Percentiles rank a stretch among this genome's conserved stretches.
Conservation (phyloP, 2,329 filamentous ascomycete genomes). For the Lachnellula suecica region DNA sequence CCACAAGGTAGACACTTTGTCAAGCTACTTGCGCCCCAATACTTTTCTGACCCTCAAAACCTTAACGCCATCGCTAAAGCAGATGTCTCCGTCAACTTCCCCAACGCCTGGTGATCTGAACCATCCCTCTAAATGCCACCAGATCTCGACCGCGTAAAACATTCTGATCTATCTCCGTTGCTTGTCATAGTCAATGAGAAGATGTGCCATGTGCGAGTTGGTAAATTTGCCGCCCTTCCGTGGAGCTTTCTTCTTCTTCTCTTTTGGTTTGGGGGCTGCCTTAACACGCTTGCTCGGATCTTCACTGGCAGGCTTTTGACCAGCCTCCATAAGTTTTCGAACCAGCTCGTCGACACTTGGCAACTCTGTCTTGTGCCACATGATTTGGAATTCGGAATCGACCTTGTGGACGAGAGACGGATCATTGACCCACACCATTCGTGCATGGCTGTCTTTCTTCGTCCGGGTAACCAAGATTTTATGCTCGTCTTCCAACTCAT, state of each 20-base stretch:
- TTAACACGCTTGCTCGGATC: constrained; percentile 37
- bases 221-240: constrained; percentile 35
- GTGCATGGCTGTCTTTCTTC: constrained; percentile 86
- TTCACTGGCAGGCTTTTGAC: constrained; percentile 37
- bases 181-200: constrained; percentile 24
- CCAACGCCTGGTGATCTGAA: not conserved
- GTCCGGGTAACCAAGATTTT: constrained; percentile 83
- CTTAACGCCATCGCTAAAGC: constrained; percentile 11
- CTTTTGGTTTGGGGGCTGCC: constrained; percentile 33
- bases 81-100: not conserved
- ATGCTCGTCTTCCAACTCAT: constrained; percentile 73
- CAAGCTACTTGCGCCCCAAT: not conserved
- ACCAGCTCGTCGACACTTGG: constrained; percentile 50
- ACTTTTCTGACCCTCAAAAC: not conserved
- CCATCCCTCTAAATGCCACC: not conserved
- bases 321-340: constrained; percentile 38
- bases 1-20: not conserved
- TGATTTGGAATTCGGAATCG: constrained; percentile 77
- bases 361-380: constrained; percentile 80
- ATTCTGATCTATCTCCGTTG: not conserved
- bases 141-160: not conserved
- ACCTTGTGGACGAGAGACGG: constrained; percentile 72
- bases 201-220: constrained; percentile 36
- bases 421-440: constrained; percentile 88
- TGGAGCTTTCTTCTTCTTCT: constrained; percentile 36